Base-by-base conservation (phyloP, 1,139 yeast species). In the Kodamaea derodonti region DNA sequence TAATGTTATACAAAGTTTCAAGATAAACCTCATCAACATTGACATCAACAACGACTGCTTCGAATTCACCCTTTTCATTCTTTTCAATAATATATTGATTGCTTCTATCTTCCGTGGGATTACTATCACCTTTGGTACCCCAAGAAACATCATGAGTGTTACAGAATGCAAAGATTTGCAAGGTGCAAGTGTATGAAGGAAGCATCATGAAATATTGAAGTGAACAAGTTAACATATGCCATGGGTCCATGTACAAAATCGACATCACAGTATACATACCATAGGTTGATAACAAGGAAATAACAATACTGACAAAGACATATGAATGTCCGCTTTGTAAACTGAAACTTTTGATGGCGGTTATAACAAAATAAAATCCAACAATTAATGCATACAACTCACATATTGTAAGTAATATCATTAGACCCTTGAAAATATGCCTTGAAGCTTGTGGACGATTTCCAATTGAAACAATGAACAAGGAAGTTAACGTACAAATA, bases 81-180 rank as follows among this genome's bases (percentile, higher is more conserved):
- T 68, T 64, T 38, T 69, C 73, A 39, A 70, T 67, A 36, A 69
- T 65, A 42, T 70, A 70, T 41, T 65, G 72, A 37, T 69, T 68
- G 12, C 52, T 42, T 35, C 54, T 58, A 42, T 69, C 75, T 48
- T 78, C 79, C 12, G 79, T 71, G 32, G 81, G 84, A 44, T 79
- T 78, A 45, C 83, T 84, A 42, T 90, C 95, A 46, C 97, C 97
- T 56, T 88, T 88, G 0, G 97, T 90, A 60, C 97, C 97, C 97
- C 97, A 90, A 0, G 95, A 84, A 34, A 88, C 95, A 68, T 88
- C 97, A 62, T 88, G 96, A 4, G 95, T 87, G 55, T 88, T 88
- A 63, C 97, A 88, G 58, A 87, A 86, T 1, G 97, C 96, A 63
- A 86, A 88, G 38, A 88, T 86, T 59, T 88, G 97, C 42, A 88